Evolutionary conservation across 441 rosid genomes (phyloP), one percentile per base, ranked within the genome.

Genomic region (Corymbia calophylla): DNA sequence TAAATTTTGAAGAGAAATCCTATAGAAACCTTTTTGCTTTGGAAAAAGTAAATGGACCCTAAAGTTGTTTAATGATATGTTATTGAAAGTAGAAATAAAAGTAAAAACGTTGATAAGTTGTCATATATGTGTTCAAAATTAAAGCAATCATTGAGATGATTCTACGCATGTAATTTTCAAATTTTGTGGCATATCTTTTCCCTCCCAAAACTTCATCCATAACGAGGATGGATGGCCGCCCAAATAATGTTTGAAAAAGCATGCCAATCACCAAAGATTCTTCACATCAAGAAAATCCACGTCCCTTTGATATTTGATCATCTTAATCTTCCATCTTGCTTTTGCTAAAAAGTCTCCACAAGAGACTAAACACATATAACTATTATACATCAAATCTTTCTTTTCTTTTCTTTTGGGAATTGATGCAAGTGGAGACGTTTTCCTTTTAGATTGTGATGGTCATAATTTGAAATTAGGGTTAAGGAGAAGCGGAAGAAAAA

Each of bases 381-480:
- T 77, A 77, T 47, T 44, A 44, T 44, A 23, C 48, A 39, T 77
- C 84, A 44, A 44, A 39, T 39, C 44, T 39, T 44, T 77, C n/a
- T 77, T 68, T 73, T 73, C 29, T 77, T 77, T 77, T 77, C 84
- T 77, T 77, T 77, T 77, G 84, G 84, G 84, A 77, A 25, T 77
- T 77, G 84, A 77, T 77, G 84, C 84, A 44, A 77, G 84, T 77
- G 84, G 84, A 44, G 49, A 77, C 84, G 25, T 77, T 44, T 77
- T 44, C 84, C 51, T 77, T 77, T 77, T 77, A 44, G 84, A 77
- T 77, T 44, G 84, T 14, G 51, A 77, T 77, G 51, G 44, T 44
- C n/a, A 44, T 44, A 77, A 77, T 77, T 44, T 77, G 84, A 53
- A 89, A 21, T 55, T 87, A 85, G 92, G 90, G 84, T 91, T 86